Conservation (phyloP, 225 moss, liverwort and hornwort species). For the Asterella californica region DNA sequence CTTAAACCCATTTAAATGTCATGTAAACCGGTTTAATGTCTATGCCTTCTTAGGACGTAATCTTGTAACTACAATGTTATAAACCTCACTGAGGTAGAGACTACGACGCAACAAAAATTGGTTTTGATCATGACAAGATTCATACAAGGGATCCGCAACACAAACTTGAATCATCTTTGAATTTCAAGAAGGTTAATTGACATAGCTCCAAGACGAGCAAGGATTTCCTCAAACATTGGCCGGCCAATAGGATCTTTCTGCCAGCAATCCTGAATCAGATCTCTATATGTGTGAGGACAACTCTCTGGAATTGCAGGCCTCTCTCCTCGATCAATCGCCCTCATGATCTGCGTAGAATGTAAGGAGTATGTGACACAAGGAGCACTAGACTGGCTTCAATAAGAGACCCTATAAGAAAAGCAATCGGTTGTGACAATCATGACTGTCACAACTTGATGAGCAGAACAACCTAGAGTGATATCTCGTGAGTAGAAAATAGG, state of each 20-base stretch:
- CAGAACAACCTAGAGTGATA: too few species aligned
- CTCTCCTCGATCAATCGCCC: slow-evolving; percentile 49
- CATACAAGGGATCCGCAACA: background rate
- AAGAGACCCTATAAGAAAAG: background rate
- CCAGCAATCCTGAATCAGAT: slow-evolving; percentile 45
- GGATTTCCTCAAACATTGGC: slow-evolving; percentile 40
- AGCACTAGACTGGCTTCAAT: background rate
- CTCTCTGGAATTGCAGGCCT: slow-evolving; percentile 40
- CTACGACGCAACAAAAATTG: too few species aligned
- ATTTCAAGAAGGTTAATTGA: slow-evolving; percentile 9
- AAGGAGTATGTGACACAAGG: too few species aligned
- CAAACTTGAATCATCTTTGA: background rate
- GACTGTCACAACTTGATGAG: too few species aligned
- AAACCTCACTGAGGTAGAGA: too few species aligned
- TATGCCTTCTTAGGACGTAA: too few species aligned
- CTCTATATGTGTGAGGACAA: slow-evolving; percentile 38
- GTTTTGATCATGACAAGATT: background rate
- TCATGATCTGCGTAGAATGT: slow-evolving; percentile 40
- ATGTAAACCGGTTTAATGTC: too few species aligned
- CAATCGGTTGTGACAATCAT: background rate
- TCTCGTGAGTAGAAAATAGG: too few species aligned
- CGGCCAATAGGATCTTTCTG: slow-evolving; percentile 37
- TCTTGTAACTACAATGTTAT: too few species aligned
- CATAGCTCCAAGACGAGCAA: slow-evolving; percentile 39
- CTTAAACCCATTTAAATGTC: too few species aligned